Evolutionary conservation across 106 monocot genomes (phyloP), one percentile per base, ranked within the genome.

Genomic region (Triglochin maritima): DNA sequence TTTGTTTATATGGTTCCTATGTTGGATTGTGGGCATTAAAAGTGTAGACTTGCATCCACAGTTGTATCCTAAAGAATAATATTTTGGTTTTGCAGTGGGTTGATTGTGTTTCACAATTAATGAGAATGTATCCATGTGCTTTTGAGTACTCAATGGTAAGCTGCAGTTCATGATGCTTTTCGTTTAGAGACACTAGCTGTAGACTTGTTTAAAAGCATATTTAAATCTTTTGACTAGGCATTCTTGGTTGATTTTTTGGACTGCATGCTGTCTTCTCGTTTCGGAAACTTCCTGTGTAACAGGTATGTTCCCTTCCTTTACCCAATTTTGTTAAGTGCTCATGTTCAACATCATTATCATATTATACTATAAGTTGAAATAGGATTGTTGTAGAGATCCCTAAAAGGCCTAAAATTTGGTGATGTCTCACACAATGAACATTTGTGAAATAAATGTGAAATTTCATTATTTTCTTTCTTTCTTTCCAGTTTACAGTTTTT

Each of bases 261-360:
- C 67, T 91, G 84, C 63, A 69, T 98, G 78, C 72, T 98, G 54
- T 98, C 96, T 48, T 98, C 84, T 72, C 96, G 96, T 63, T 98
- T 92, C 73, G 96, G 96, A 13, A 98, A 98, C 72, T 98, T 98
- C 72, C 69, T 98, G 62, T 98, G 91, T 80, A 98, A 92, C 82
- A 91, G 96, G 96, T 98, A 87, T 41, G 15, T 59, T 17, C 3
- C 3, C 14, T 17, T 17, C 14, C 2, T 59, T 6, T 59, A 4
- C 6, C 17, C 5, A 59, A 13, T 9, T 44, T 43, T 46, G 44
- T 46, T 1, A 62, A 9, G 7, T 43, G 62, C 29, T 29, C 29
- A 29, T 29, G 29, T 29, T 29, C 29, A 29, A 29, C 29, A 29
- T 29, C 29, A 29, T 0, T 29, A 29, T 29, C 1, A 29, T 29